Evolutionary conservation across 768 basidiomycete species (phyloP).

Genomic region (Gloeophyllum trabeum): DNA sequence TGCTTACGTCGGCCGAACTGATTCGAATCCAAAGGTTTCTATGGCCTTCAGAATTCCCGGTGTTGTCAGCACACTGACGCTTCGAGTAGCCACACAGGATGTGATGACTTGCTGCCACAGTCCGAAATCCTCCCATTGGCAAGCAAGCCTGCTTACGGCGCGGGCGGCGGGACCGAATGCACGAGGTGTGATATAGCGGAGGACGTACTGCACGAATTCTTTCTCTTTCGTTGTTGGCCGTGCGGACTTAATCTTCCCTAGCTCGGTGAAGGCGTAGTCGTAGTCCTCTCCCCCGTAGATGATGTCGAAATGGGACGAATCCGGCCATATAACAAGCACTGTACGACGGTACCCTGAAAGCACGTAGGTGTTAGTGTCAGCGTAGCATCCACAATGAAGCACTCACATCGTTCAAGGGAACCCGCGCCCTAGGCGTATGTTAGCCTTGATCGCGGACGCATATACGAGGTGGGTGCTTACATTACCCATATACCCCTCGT

Average conservation of each 20-base stretch:
- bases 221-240: not conserved
- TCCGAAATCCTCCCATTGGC: not conserved
- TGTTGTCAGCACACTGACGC: not conserved
- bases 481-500: constrained; percentile 18
- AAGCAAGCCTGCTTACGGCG: not conserved
- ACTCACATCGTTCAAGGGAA: constrained; percentile 13
- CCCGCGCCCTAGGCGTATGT: constrained; percentile 9
- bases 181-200: not conserved
- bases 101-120: not conserved
- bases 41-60: constrained; percentile 3
- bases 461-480: constrained; percentile 9
- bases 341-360: constrained; percentile 14
- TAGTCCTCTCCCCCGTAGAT: constrained; percentile 1
- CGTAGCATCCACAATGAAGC: too few species aligned
- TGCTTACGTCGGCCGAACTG: constrained; percentile 1
- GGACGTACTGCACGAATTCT: not conserved
- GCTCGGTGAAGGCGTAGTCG: constrained; percentile 4
- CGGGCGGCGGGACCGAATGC: not conserved
- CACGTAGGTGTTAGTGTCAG: not conserved
- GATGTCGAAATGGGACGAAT: constrained; percentile 5
- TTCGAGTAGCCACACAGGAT: not conserved
- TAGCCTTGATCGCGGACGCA: not conserved
- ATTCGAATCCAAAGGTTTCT: constrained; percentile 5
- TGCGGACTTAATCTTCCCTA: not conserved
- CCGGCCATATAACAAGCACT: constrained; percentile 15